Percentiles rank a stretch among this genome's conserved stretches.
Evolutionary conservation across 1,284 basidiomycete genomes (phyloP).

Genomic region (Cystobasidium pallidum): DNA sequence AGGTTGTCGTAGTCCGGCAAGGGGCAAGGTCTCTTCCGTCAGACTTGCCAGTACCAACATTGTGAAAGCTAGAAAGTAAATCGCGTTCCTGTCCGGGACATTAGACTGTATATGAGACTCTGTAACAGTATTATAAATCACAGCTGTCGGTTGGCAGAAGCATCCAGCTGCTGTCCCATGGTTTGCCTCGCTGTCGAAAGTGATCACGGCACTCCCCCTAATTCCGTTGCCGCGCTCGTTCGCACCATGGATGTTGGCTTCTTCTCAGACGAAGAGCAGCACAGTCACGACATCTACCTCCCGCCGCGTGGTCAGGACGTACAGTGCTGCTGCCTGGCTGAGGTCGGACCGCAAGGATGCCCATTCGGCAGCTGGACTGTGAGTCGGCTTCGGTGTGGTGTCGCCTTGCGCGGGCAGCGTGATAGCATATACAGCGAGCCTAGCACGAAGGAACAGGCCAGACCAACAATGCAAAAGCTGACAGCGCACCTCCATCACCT

Average conservation of each 20-base stretch:
- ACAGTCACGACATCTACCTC: not conserved
- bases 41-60: not conserved
- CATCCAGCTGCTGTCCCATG: not conserved
- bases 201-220: not conserved
- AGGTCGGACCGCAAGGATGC: constrained; percentile 48
- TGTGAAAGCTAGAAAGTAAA: not conserved
- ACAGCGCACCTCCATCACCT: too few species aligned
- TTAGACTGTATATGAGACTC: constrained; percentile 1
- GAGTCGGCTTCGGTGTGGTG: constrained; percentile 13
- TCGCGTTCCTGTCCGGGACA: not conserved
- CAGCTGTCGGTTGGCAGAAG: too few species aligned
- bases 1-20: not conserved
- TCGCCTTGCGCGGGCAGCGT: not conserved
- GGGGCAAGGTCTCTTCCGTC: not conserved
- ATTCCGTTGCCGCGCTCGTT: not conserved
- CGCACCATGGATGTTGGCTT: too few species aligned
- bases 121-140: not conserved
- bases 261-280: too few species aligned
- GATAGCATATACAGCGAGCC: not conserved
- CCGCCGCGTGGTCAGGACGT: not conserved
- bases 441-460: too few species aligned
- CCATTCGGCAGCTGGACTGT: constrained; percentile 56
- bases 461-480: too few species aligned
- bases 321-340: constrained; percentile 5
- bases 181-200: not conserved